Percentiles rank a stretch among this genome's conserved stretches.
These are phyloP conservation scores for Venturia aucupariae DNA, from an alignment of 2,329 filamentous ascomycete species.

Conservation along the genomic window DNA sequence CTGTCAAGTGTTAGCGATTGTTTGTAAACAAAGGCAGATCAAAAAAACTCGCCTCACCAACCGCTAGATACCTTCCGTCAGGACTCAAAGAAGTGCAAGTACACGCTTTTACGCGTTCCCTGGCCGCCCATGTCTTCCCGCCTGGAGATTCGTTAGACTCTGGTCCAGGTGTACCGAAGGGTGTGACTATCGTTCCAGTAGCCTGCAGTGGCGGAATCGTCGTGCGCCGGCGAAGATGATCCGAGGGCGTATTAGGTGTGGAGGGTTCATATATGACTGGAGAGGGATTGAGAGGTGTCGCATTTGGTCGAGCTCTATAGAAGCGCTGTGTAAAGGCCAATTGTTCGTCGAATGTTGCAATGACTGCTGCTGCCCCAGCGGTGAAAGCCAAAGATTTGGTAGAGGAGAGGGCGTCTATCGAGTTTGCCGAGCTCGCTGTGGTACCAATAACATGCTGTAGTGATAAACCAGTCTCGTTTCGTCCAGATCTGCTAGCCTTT, in stretches of 20 bases:
- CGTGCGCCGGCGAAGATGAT: slow-evolving; percentile 50
- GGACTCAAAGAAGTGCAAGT: slow-evolving; percentile 83
- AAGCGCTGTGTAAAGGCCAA: slow-evolving; percentile 65
- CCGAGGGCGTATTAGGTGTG: slow-evolving; percentile 43
- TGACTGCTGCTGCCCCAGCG: slow-evolving; percentile 85
- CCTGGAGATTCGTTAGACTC: slow-evolving; percentile 49
- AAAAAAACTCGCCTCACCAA: slow-evolving; percentile 59
- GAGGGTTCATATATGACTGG: slow-evolving; percentile 43
- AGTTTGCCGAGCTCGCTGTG: slow-evolving; percentile 73
- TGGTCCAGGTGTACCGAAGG: slow-evolving; percentile 36
- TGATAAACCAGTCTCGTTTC: slow-evolving; percentile 46
- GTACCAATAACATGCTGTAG: slow-evolving; percentile 84
- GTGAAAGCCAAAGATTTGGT: slow-evolving; percentile 74
- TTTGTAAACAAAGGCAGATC: neutral
- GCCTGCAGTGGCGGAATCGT: slow-evolving; percentile 43
- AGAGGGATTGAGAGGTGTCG: slow-evolving; percentile 57
- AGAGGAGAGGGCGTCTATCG: slow-evolving; percentile 71
- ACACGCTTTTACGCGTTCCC: slow-evolving; percentile 88
- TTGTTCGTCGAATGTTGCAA: slow-evolving; percentile 67
- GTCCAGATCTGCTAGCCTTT: slow-evolving; percentile 45
- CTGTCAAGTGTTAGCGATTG: slow-evolving; percentile 31
- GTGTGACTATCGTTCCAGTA: slow-evolving; percentile 32
- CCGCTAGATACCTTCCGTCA: slow-evolving; percentile 78
- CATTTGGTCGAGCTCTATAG: slow-evolving; percentile 71
- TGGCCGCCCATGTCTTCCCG: slow-evolving; percentile 73